Base-by-base conservation (phyloP, 371 early-diverging fungal genomes). In the Nosema muscidifuracis region DNA sequence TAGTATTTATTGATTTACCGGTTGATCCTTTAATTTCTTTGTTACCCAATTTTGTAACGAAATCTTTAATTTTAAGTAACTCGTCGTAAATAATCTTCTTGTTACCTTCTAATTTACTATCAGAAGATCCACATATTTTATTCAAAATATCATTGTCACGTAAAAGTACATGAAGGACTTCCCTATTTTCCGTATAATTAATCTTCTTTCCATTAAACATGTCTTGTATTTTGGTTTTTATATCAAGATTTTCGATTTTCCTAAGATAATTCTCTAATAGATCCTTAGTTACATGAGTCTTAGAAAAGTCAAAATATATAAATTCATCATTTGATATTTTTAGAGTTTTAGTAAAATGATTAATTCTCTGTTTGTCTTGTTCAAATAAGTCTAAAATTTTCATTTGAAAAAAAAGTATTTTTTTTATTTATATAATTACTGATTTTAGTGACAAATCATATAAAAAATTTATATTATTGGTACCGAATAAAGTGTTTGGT, bases 161-260 rank as follows among this genome's bases (percentile, higher is more conserved):
- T 62, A 97, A 87, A 9, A 94, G 92, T 40, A 92, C 86, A 80
- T 97, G 97, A 36, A 97, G 88, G 33, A 96, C 98, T 26, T 94
- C 88, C 50, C 96, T 90, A 73, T 91, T 85, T 86, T 97, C 98
- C 33, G 98, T 95, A 74, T 90, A 90, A 86, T 97, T 97, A 84
- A 97, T 94, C 73, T 86, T 87, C 66, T 90, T 90, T 57, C 97
- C 96, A n/a, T 80, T 71, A 78, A 93, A 94, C 94, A 96, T 94
- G 82, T 87, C 87, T 65, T 87, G 84, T 68, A 79, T 74, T 42
- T 72, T 65, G 1, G 12, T 26, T n/a, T 28, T 33, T 0, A 77
- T 61, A 18, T 67, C 33, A 22, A 51, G 50, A 33, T 66, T 13
- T 42, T 73, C 69, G 13, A 81, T 47, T 36, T 42, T 71, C 10